phyloP scores from a whole-genome alignment of 1,139 yeast species.

The Schwanniomyces etchellsii region DNA sequence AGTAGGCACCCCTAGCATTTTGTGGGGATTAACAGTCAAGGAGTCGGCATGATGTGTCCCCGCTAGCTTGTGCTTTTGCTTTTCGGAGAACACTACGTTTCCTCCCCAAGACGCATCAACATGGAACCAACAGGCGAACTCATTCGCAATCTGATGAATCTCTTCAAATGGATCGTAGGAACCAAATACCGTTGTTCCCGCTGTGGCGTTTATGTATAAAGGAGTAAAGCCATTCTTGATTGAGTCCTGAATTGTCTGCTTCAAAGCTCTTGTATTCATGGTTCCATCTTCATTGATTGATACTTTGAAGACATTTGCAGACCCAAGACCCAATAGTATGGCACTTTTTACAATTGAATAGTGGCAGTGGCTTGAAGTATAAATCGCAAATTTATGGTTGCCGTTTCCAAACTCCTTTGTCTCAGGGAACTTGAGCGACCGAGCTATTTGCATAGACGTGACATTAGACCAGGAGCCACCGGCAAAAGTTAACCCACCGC shows the following conservation, averaged over 20 bases:
- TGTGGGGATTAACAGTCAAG: slow-evolving; percentile 83
- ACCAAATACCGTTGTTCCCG: slow-evolving; percentile 88
- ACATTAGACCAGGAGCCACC: slow-evolving; percentile 89
- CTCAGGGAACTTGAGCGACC: slow-evolving; percentile 62
- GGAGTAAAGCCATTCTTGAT: slow-evolving; percentile 58
- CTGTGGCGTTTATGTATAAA: slow-evolving; percentile 73
- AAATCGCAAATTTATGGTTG: slow-evolving; percentile 56
- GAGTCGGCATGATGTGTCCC: slow-evolving; percentile 71
- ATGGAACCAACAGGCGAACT: slow-evolving; percentile 65
- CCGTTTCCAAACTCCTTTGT: slow-evolving; percentile 62
- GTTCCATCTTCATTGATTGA: slow-evolving; percentile 52
- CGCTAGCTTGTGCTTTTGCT: slow-evolving; percentile 39
- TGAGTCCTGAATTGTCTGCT: slow-evolving; percentile 38
- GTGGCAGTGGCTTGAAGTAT: slow-evolving; percentile 69
- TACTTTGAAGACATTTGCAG: slow-evolving; percentile 57
- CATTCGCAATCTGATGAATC: slow-evolving; percentile 50
- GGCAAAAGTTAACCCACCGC: slow-evolving; percentile 82
- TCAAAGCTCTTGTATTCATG: slow-evolving; percentile 48
- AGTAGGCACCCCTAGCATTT: slow-evolving; percentile 86
- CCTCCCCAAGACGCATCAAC: slow-evolving; percentile 95
- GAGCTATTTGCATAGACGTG: slow-evolving; percentile 74
- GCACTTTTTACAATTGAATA: slow-evolving; percentile 83
- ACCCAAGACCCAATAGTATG: slow-evolving; percentile 69
- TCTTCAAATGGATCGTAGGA: slow-evolving; percentile 66
- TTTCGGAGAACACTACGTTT: slow-evolving; percentile 61